Base-by-base conservation (phyloP, 306 rosid genomes). In the Vachellia collinsii region DNA sequence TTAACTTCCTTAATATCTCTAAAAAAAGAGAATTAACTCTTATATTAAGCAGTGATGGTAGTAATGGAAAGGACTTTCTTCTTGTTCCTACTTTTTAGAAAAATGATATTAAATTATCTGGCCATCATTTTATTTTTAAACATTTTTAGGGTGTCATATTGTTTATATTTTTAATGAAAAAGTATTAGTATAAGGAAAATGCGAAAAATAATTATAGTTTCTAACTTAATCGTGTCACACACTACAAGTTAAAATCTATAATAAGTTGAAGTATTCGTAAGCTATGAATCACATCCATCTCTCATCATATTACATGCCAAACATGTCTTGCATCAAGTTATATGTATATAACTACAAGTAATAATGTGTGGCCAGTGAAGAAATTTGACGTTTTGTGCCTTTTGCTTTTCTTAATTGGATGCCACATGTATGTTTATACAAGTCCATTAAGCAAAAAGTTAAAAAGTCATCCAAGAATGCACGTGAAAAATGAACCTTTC, bases 401-500 rank as follows among this genome's bases (percentile, higher is more conserved):
- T 9, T 29, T 2, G 3, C 11, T 63, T 63, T 29, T 38, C 23
- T 65, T 64, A 16, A 64, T 17, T 36, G 14, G 12, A 29, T 65
- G 44, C 46, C 11, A 38, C 46, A 65, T 6, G 0, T 14, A 29
- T 43, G 10, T 5, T 29, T 6, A 53, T 7, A 53, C 59, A 53
- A 22, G 10, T 16, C 8, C n/a, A 50, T 50, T 51, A 9, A 51
- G 8, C 23, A 3, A 16, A 20, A 39, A 4, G 50, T 4, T 4
- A 67, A 67, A 19, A 67, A 19, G 72, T 67, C 50, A 41, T 8
- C 7, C 0, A 39, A 39, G 48, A 8, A 14, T 19, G 6, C 67
- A 67, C 72, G 72, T 67, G 72, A 66, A 5, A 66, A 66, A 66
- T 17, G 72, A 8, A 29, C 25, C 44, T 39, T 66, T 39, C 48